Conservation (phyloP, 345 rosid species). For the Mercurialis annua region DNA sequence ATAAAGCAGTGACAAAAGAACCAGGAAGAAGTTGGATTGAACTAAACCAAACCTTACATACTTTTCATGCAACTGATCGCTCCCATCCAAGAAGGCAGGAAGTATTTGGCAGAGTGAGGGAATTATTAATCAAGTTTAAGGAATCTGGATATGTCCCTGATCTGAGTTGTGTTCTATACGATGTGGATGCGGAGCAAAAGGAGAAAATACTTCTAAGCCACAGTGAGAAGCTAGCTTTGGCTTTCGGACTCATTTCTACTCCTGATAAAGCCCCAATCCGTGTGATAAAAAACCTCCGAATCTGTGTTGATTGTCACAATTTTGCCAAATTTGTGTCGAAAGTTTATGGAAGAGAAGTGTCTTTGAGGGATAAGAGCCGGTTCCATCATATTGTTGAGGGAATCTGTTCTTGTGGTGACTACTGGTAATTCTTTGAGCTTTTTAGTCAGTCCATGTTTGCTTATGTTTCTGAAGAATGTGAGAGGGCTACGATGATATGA, state of each 20-base stretch:
- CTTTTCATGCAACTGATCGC: conserved; percentile 72
- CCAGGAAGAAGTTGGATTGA: conserved; percentile 92
- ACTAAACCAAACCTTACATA: conserved; percentile 61
- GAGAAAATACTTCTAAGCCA: conserved; percentile 77
- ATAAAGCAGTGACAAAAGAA: conserved; percentile 70
- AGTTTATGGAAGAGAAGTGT: conserved; percentile 51
- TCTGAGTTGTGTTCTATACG: conserved; percentile 68
- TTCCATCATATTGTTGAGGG: conserved; percentile 63
- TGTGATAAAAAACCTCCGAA: conserved; percentile 75
- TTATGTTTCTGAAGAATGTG: background rate
- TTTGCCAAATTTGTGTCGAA: conserved; percentile 73
- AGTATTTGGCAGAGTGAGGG: conserved; percentile 48
- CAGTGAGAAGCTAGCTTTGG: conserved; percentile 85
- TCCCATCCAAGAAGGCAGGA: conserved; percentile 79
- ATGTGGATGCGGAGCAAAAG: conserved; percentile 91
- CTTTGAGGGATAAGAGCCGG: conserved; percentile 71
- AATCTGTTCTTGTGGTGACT: conserved; percentile 75
- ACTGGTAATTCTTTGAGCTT: conserved; percentile 50
- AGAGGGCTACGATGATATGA: background rate
- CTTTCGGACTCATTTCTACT: conserved; percentile 62
- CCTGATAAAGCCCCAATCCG: conserved; percentile 47
- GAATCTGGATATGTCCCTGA: conserved; percentile 84
- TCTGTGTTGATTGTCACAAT: conserved; percentile 87
- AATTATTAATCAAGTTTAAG: conserved; percentile 51
- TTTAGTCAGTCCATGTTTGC: background rate